These are phyloP conservation scores for Sonneratia alba DNA, from an alignment of 345 rosid genomes.

Conservation along the genomic window DNA sequence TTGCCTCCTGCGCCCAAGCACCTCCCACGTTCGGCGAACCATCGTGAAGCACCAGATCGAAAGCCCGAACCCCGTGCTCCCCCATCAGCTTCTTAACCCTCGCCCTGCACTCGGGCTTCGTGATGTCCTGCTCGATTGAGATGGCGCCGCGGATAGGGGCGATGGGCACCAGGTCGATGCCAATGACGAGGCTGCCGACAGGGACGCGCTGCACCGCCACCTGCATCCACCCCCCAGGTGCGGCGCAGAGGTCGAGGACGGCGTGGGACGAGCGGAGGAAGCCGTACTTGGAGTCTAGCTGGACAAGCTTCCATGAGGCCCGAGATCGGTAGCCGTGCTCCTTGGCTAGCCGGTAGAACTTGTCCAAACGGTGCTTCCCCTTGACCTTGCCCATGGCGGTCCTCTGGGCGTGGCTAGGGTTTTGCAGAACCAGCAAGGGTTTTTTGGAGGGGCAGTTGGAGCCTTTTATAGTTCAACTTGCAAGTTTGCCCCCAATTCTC, in stretches of 20 bases:
- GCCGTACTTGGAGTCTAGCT: slow-evolving; percentile 61
- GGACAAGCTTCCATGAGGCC: slow-evolving; percentile 84
- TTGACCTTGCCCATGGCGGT: slow-evolving; percentile 58
- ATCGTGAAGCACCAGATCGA: slow-evolving; percentile 77
- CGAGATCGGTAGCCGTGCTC: slow-evolving; percentile 95
- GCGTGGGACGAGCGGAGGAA: slow-evolving; percentile 56
- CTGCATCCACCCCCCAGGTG: slow-evolving; percentile 99
- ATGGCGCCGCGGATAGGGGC: slow-evolving; percentile 61
- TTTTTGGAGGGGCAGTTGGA: background rate
- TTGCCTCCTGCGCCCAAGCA: slow-evolving; percentile 86
- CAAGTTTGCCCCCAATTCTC: background rate
- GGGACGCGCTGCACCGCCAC: slow-evolving; percentile 83
- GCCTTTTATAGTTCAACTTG: background rate
- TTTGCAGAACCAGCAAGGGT: background rate
- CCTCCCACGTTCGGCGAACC: slow-evolving; percentile 97
- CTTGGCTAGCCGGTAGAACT: slow-evolving; percentile 69
- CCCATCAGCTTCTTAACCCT: slow-evolving; percentile 57
- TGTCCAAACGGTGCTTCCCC: slow-evolving; percentile 80
- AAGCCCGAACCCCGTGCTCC: slow-evolving; percentile 51
- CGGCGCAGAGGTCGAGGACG: slow-evolving; percentile 94
- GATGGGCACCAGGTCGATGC: slow-evolving; percentile 71
- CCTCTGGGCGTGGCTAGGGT: background rate
- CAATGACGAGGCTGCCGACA: slow-evolving; percentile 86
- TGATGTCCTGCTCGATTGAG: slow-evolving; percentile 71
- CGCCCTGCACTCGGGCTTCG: slow-evolving; percentile 62